Conservation (phyloP, 768 basidiomycete species). For the Russula emetica region DNA sequence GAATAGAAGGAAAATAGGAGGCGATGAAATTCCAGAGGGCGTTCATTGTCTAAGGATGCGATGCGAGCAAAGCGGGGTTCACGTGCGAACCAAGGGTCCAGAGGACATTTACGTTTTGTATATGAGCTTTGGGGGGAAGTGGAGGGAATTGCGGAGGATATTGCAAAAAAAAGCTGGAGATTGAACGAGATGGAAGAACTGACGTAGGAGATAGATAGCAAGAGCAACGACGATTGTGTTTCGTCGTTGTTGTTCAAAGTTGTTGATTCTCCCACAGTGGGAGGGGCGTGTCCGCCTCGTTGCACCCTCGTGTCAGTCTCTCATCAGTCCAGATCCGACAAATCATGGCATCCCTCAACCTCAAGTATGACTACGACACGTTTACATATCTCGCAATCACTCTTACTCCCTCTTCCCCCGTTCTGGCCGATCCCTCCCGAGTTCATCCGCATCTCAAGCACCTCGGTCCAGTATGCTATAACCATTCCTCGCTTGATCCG, state of each 20-base stretch:
- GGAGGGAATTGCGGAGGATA: not conserved
- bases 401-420: slow-evolving; percentile 16
- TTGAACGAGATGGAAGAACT: slow-evolving; percentile 8
- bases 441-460: slow-evolving; percentile 22
- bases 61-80: slow-evolving; percentile 22
- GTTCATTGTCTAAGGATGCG: slow-evolving; percentile 26
- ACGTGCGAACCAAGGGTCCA: slow-evolving; percentile 16
- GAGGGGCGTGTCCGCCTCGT: slow-evolving; percentile 18
- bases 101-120: slow-evolving; percentile 18
- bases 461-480: slow-evolving; percentile 19
- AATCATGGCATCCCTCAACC: slow-evolving; percentile 9
- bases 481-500: slow-evolving; percentile 9
- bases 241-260: slow-evolving; percentile 1
- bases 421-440: slow-evolving; percentile 16
- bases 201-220: slow-evolving; percentile 15
- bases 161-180: not conserved
- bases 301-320: slow-evolving; percentile 15
- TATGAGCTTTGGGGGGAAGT: not conserved
- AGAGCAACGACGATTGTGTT: slow-evolving; percentile 4
- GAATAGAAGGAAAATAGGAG: slow-evolving; percentile 23
- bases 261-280: slow-evolving; percentile 2
- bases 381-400: slow-evolving; percentile 24
- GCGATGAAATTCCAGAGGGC: slow-evolving; percentile 27
- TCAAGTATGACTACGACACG: slow-evolving; percentile 19
- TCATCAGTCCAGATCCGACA: not conserved